Base-by-base conservation (phyloP, 257 asterid species). In the Fraxinus americana region DNA sequence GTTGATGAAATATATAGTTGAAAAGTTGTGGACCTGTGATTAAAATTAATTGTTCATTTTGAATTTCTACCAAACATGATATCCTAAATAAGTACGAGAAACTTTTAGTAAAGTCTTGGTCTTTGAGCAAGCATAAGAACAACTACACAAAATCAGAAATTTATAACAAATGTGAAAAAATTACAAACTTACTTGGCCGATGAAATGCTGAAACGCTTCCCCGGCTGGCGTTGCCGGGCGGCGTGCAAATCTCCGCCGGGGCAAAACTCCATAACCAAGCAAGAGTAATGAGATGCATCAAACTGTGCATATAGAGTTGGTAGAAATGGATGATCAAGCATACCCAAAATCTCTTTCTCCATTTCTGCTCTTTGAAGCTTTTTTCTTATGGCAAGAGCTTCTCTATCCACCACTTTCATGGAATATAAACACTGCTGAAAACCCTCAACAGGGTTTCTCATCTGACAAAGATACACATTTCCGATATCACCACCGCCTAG, bases 361-460 rank as follows among this genome's bases (percentile, higher is more conserved):
- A 82, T 84, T 57, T 86, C 88, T 0, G 87, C 90, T 32, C 90
- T 86, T 19, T 74, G 83, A 1, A 84, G 27, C 69, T 86, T 86
- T 70, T 84, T 86, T 80, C 90, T 84, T 9, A 82, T 75, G 0
- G 79, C 82, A 7, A 86, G 52, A 7, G 90, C 90, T 72, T 86
- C 90, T 78, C 78, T 84, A 23, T 86, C 90, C 76, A 86, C 90
- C 14, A 86, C 90, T 71, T 86, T 86, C 88, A 86, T 80, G 1
- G 90, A 88, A n/a, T 86, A 86, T 13, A 82, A 86, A 23, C 90
- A 82, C 32, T 73, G 88, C 19, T 81, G 82, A 21, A 79, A 67
- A 27, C 86, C 87, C 23, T 76, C 75, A 19, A 82, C 78, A 1
- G 85, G 83, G 36, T 78, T 85, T n/a, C 87, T 39, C 32, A 85